Evolutionary conservation across 2,329 filamentous ascomycete genomes (phyloP).

Genomic region (Emydomyces testavorans): DNA sequence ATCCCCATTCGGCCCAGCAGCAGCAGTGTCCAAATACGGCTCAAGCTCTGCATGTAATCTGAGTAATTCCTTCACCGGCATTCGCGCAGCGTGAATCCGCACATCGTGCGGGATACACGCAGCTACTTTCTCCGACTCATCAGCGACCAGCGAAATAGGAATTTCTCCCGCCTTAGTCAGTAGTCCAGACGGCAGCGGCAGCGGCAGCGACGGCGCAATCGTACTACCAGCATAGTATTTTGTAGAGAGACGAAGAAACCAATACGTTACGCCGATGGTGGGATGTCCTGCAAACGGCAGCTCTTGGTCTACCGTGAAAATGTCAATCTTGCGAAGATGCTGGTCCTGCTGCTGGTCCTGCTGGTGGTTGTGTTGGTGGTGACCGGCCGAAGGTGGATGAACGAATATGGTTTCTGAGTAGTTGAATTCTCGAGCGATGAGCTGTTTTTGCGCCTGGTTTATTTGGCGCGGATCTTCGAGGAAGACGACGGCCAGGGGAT

Average conservation of each 20-base stretch:
- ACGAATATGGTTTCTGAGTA: slow-evolving; percentile 54
- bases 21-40: slow-evolving; percentile 17
- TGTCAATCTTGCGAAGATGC: slow-evolving; percentile 42
- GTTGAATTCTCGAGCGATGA: slow-evolving; percentile 52
- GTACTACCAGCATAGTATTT: no score
- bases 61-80: slow-evolving; percentile 21
- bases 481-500: slow-evolving; percentile 50
- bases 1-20: slow-evolving; percentile 16
- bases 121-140: slow-evolving; percentile 37
- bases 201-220: no score
- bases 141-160: slow-evolving; percentile 25
- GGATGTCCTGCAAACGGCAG: slow-evolving; percentile 55
- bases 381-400: slow-evolving; percentile 39
- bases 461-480: slow-evolving; percentile 36
- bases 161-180: slow-evolving; percentile 38
- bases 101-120: slow-evolving; percentile 58
- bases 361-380: no score
- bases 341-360: no score
- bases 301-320: slow-evolving; percentile 46
- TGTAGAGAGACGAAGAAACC: no score
- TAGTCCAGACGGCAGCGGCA: slow-evolving; percentile 14
- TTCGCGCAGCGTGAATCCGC: slow-evolving; percentile 44
- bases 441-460: slow-evolving; percentile 45
- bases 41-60: slow-evolving; percentile 19
- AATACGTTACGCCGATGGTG: slow-evolving; percentile 47